A percentile compares a stretch with the other conserved stretches of the same genome.
Evolutionary conservation across 116 monocot species (phyloP).

Genomic region (Dioscorea cayenensis): DNA sequence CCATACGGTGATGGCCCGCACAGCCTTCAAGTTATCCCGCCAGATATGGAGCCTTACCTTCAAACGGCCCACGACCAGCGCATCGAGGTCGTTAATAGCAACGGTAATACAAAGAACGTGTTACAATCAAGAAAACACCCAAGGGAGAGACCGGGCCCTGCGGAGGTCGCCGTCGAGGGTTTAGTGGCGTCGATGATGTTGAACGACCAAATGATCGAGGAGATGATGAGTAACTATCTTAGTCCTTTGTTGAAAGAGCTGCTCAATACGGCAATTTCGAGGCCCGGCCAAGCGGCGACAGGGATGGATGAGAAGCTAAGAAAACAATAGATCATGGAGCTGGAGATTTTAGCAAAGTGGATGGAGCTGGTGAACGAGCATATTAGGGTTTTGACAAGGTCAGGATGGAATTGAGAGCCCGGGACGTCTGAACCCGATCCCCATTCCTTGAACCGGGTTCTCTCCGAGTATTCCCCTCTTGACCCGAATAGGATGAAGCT

Average conservation of each 20-base stretch:
- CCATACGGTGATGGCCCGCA: too few relatives aligned
- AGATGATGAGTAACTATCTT: slow-evolving; percentile 51
- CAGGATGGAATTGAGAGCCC: too few relatives aligned
- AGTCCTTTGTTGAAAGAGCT: slow-evolving; percentile 66
- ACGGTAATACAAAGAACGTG: background rate
- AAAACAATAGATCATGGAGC: slow-evolving; percentile 78
- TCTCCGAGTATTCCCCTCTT: too few relatives aligned
- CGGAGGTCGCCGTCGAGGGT: slow-evolving; percentile 15
- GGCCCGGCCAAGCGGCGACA: background rate
- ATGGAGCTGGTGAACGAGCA: slow-evolving; percentile 82
- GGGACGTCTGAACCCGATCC: too few relatives aligned
- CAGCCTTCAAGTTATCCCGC: slow-evolving; percentile 63
- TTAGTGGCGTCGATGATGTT: background rate
- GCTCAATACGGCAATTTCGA: slow-evolving; percentile 14
- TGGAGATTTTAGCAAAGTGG: slow-evolving; percentile 77
- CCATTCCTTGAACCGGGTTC: too few relatives aligned
- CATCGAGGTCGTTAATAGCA: background rate
- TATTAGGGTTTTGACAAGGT: too few relatives aligned
- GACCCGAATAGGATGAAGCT: too few relatives aligned
- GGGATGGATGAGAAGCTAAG: slow-evolving; percentile 55
- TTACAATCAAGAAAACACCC: background rate
- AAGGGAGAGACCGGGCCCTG: background rate
- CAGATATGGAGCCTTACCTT: slow-evolving; percentile 66
- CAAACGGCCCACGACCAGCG: slow-evolving; percentile 14
- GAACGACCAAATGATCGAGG: slow-evolving; percentile 15